A percentile compares a stretch with the other conserved stretches of the same genome.
phyloP scores from a whole-genome alignment of 1,284 basidiomycete species.

The Sporisorium sorghi region DNA sequence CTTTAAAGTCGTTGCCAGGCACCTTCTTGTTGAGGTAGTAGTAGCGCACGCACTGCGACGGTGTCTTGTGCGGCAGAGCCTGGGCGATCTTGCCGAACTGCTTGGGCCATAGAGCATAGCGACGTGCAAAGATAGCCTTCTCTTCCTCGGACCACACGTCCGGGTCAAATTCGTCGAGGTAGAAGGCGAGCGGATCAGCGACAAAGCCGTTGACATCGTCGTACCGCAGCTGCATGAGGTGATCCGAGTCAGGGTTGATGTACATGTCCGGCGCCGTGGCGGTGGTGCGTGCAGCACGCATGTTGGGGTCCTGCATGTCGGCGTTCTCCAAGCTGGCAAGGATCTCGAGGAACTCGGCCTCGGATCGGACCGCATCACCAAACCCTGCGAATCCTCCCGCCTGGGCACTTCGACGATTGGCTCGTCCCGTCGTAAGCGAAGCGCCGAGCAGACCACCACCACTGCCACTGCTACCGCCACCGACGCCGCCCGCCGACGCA shows the following conservation, averaged over 20 bases:
- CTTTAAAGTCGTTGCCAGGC: slow-evolving; percentile 66
- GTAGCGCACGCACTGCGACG: slow-evolving; percentile 88
- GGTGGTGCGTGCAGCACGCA: slow-evolving; percentile 86
- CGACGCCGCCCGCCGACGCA: slow-evolving; percentile 11
- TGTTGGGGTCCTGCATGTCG: slow-evolving; percentile 88
- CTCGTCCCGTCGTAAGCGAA: slow-evolving; percentile 35
- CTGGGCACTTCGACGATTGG: slow-evolving; percentile 54
- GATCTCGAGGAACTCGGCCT: slow-evolving; percentile 97
- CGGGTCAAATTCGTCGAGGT: slow-evolving; percentile 63
- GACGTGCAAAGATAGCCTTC: slow-evolving; percentile 81
- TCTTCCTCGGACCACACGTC: slow-evolving; percentile 84
- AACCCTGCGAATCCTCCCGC: slow-evolving; percentile 70
- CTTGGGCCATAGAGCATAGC: slow-evolving; percentile 87
- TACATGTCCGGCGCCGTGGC: slow-evolving; percentile 93
- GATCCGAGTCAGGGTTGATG: slow-evolving; percentile 74
- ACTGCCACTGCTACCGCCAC: slow-evolving; percentile 7
- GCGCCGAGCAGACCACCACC: slow-evolving; percentile 33
- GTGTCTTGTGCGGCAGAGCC: slow-evolving; percentile 84
- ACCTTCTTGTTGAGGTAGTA: slow-evolving; percentile 94
- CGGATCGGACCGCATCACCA: slow-evolving; percentile 91
- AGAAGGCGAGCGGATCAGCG: slow-evolving; percentile 80
- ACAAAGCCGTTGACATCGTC: slow-evolving; percentile 88
- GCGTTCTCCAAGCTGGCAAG: slow-evolving; percentile 91
- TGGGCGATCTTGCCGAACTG: slow-evolving; percentile 90
- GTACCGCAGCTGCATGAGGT: slow-evolving; percentile 74